phyloP scores from a whole-genome alignment of 768 basidiomycete species.

The Exidia glandulosa region DNA sequence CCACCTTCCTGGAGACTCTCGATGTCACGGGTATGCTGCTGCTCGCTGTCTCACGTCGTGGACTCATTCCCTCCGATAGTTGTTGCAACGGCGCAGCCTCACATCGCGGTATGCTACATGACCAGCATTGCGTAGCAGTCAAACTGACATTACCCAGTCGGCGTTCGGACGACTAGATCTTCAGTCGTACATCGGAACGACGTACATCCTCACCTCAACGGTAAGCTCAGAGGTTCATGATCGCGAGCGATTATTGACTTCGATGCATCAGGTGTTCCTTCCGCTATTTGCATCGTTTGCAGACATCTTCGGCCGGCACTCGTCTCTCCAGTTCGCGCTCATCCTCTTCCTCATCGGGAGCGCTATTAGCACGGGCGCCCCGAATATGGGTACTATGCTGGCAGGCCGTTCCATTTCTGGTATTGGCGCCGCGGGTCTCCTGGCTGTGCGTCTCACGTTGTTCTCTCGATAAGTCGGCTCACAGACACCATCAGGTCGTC shows the following conservation, averaged over 20 bases:
- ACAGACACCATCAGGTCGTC: slow-evolving; percentile 21
- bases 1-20: slow-evolving; percentile 30
- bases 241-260: background rate
- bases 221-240: slow-evolving; percentile 13
- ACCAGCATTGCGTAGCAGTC: background rate
- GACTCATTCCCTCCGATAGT: slow-evolving; percentile 18
- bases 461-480: slow-evolving; percentile 15
- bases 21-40: slow-evolving; percentile 22
- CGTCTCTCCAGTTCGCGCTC: slow-evolving; percentile 33
- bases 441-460: slow-evolving; percentile 7
- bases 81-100: slow-evolving; percentile 40
- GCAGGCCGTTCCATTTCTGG: slow-evolving; percentile 28
- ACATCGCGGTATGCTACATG: slow-evolving; percentile 32
- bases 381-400: slow-evolving; percentile 35
- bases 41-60: background rate
- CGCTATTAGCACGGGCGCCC: slow-evolving; percentile 34
- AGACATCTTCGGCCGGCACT: slow-evolving; percentile 40
- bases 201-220: slow-evolving; percentile 39
- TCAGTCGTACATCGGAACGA: slow-evolving; percentile 37
- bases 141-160: slow-evolving; percentile 12
- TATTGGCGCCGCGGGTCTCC: slow-evolving; percentile 11
- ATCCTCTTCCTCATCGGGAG: slow-evolving; percentile 36
- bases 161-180: slow-evolving; percentile 23
- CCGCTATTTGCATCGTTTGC: slow-evolving; percentile 39
- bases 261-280: slow-evolving; percentile 21